Conservation (phyloP, 108 stramenopile species). For the Discostella stelligeroides region DNA sequence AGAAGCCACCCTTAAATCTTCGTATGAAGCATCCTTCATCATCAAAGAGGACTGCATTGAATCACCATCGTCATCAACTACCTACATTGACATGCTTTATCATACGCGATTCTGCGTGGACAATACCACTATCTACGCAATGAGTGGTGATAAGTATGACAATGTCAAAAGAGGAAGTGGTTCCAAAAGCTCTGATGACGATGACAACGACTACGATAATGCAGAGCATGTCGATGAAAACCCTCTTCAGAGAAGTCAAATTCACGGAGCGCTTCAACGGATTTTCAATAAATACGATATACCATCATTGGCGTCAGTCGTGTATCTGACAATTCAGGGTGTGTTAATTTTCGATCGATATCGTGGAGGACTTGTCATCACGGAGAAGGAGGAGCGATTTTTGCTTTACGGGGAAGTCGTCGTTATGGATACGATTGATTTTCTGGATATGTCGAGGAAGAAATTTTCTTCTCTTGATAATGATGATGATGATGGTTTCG, state of each 20-base stretch:
- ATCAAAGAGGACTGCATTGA: neutral
- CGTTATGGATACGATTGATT: neutral
- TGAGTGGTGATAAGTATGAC: conserved; percentile 1
- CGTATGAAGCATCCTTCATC: conserved; percentile 16
- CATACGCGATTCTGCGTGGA: conserved; percentile 30
- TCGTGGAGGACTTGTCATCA: conserved; percentile 37
- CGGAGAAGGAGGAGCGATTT: conserved; percentile 22
- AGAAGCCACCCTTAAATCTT: conserved; percentile 23
- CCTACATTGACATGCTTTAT: conserved; percentile 31
- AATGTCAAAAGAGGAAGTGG: neutral
- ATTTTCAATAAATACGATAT: conserved; percentile 25
- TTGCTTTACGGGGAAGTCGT: conserved; percentile 27
- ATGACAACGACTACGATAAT: conserved; percentile 1
- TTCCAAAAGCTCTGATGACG: neutral
- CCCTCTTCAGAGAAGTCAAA: neutral
- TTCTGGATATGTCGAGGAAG: neutral
- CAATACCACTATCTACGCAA: neutral
- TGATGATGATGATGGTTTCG: neutral
- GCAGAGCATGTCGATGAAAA: neutral
- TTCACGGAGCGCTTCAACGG: conserved; percentile 21
- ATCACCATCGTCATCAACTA: no score
- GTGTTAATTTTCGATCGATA: conserved; percentile 41
- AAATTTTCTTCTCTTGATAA: no score
- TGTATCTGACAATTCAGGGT: conserved; percentile 42
- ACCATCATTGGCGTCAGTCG: conserved; percentile 17